A percentile compares a stretch with the other conserved stretches of the same genome.
phyloP scores from a whole-genome alignment of 2,329 filamentous ascomycete species.

The Aspergillus aculeatus region DNA sequence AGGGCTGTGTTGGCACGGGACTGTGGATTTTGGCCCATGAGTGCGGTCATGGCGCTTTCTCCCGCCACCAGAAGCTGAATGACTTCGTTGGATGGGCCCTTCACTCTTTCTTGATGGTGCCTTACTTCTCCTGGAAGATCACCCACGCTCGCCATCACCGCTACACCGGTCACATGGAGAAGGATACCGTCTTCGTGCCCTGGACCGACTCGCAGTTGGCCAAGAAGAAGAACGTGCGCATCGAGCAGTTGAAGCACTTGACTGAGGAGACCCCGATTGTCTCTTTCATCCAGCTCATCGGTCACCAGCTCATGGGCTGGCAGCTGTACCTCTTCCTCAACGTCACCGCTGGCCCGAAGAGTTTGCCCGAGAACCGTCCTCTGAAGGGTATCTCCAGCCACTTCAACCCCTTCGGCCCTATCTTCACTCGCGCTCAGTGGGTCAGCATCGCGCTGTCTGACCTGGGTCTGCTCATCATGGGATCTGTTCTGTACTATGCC shows the following conservation, averaged over 20 bases:
- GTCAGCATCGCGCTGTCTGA: conserved; percentile 60
- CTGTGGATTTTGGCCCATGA: conserved; percentile 72
- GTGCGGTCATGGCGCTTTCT: conserved; percentile 68
- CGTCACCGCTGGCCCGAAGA: conserved; percentile 50
- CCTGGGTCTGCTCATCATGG: conserved; percentile 56
- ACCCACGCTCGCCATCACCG: conserved; percentile 69
- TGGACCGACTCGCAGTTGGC: conserved; percentile 38
- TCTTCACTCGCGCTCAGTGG: conserved; percentile 60
- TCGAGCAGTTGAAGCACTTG: conserved; percentile 52
- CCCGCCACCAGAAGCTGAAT: conserved; percentile 57
- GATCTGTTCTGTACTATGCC: conserved; percentile 52
- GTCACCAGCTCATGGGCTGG: conserved; percentile 66
- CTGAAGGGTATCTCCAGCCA: conserved; percentile 45
- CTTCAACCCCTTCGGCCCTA: conserved; percentile 60
- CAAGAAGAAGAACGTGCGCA: conserved; percentile 45
- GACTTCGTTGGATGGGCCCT: conserved; percentile 61
- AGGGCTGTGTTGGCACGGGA: conserved; percentile 66
- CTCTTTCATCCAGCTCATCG: conserved; percentile 54
- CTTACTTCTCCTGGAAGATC: conserved; percentile 72
- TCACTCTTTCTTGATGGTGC: conserved; percentile 66
- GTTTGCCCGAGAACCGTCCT: conserved; percentile 36
- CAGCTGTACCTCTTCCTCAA: conserved; percentile 64
- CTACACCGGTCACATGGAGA: conserved; percentile 66
- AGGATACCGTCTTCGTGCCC: conserved; percentile 66
- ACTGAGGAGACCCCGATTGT: conserved; percentile 62